A percentile compares a stretch with the other conserved stretches of the same genome.
Conservation (phyloP, 1,284 basidiomycete species). For the Chalciporus sp. region DNA sequence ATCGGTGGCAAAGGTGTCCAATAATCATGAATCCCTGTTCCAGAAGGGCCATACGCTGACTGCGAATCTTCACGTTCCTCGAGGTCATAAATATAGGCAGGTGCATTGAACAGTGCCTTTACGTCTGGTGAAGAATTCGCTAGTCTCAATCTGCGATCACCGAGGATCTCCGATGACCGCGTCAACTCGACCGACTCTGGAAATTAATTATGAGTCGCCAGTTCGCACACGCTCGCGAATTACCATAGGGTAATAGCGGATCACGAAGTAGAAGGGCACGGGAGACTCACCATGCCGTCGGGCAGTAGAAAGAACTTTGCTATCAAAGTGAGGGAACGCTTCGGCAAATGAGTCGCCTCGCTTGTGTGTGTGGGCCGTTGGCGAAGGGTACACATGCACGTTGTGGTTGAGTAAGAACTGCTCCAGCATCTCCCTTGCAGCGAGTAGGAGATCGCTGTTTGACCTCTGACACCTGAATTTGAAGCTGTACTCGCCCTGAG, state of each 20-base stretch:
- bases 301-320: constrained; percentile 85
- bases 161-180: constrained; percentile 66
- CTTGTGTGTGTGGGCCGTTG: constrained; percentile 73
- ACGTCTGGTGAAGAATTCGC: constrained; percentile 92
- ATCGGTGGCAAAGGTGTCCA: constrained; percentile 80
- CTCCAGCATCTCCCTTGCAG: constrained; percentile 90
- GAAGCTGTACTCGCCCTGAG: constrained; percentile 83
- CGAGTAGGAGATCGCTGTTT: constrained; percentile 90
- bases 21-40: constrained; percentile 50
- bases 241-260: constrained; percentile 12
- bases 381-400: constrained; percentile 76
- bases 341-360: constrained; percentile 92
- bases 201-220: constrained; percentile 16
- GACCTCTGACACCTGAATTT: constrained; percentile 94
- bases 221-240: not conserved
- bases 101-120: constrained; percentile 90
- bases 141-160: constrained; percentile 77
- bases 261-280: not conserved
- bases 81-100: constrained; percentile 74
- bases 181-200: constrained; percentile 77
- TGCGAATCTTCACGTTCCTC: constrained; percentile 70
- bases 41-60: constrained; percentile 52
- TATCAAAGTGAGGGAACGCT: constrained; percentile 96
- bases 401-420: constrained; percentile 88
- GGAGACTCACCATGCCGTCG: constrained; percentile 61